Conservation (phyloP, 2,329 filamentous ascomycete genomes). For the Colletotrichum agaves region DNA sequence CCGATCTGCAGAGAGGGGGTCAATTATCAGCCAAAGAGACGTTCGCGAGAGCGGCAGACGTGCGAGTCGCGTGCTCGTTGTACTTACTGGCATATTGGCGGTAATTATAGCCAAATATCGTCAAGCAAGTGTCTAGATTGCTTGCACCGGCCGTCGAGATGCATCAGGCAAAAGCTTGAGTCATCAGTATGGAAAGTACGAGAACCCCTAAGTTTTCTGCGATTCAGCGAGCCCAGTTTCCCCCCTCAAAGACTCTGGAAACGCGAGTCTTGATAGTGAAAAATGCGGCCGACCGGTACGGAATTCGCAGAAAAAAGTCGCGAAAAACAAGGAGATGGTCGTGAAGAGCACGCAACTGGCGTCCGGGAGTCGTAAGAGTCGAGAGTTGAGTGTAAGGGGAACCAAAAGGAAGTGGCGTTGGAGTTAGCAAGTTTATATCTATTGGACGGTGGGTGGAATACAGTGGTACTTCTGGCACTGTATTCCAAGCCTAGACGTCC, state of each 20-base stretch:
- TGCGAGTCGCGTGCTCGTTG: neutral
- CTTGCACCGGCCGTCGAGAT: constrained; percentile 36
- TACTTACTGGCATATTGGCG: constrained; percentile 39
- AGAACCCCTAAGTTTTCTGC: constrained; percentile 30
- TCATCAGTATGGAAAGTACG: constrained; percentile 33
- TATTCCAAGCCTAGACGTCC: constrained; percentile 1
- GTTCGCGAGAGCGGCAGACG: neutral
- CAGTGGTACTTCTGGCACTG: constrained; percentile 29
- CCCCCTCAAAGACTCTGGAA: constrained; percentile 14
- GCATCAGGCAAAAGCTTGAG: constrained; percentile 36
- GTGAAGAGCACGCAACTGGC: constrained; percentile 12
- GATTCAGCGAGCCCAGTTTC: constrained; percentile 21
- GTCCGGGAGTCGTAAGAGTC: constrained; percentile 10
- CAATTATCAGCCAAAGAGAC: constrained; percentile 11
- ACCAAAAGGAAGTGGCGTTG: constrained; percentile 35
- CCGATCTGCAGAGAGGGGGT: constrained; percentile 52
- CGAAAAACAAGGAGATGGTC: constrained; percentile 15
- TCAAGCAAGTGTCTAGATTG: constrained; percentile 37
- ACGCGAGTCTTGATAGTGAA: neutral
- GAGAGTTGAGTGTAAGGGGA: constrained; percentile 10
- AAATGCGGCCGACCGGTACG: neutral
- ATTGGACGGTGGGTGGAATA: constrained; percentile 31
- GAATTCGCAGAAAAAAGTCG: constrained; percentile 8
- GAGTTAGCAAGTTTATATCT: constrained; percentile 39
- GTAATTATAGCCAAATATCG: constrained; percentile 29